Conservation (phyloP, 257 asterid genomes). For the Jaltomata sinuosa region DNA sequence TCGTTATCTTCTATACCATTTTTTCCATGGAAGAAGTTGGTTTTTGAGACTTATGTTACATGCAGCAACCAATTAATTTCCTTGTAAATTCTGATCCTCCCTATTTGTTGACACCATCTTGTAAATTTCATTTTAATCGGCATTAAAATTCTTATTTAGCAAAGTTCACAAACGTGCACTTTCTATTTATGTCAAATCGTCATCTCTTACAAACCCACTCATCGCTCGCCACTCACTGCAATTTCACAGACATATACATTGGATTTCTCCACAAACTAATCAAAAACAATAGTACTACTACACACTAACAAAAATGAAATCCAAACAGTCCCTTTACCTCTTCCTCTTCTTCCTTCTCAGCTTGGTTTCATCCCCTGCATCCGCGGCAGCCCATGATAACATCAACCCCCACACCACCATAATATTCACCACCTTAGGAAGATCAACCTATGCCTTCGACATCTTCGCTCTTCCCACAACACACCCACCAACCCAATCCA, state of each 20-base stretch:
- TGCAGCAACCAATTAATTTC: too few species aligned
- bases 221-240: background rate
- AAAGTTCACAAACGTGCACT: too few species aligned
- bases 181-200: background rate
- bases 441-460: slow-evolving; percentile 67
- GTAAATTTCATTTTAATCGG: too few species aligned
- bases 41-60: too few species aligned
- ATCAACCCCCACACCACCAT: too few species aligned
- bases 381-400: slow-evolving; percentile 12
- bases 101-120: too few species aligned
- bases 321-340: background rate
- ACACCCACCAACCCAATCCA: slow-evolving; percentile 2
- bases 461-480: slow-evolving; percentile 39
- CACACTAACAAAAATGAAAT: slow-evolving; percentile 15
- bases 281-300: background rate
- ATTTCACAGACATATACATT: background rate
- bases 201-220: background rate
- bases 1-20: too few species aligned
- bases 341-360: slow-evolving; percentile 9
- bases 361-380: slow-evolving; percentile 2
- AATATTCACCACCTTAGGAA: slow-evolving; percentile 53
- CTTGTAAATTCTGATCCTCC: too few species aligned
- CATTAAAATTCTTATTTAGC: too few species aligned
- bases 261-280: background rate
- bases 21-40: too few species aligned